Conservation (phyloP, 148 eudicot species). For the Camellia japonica region DNA sequence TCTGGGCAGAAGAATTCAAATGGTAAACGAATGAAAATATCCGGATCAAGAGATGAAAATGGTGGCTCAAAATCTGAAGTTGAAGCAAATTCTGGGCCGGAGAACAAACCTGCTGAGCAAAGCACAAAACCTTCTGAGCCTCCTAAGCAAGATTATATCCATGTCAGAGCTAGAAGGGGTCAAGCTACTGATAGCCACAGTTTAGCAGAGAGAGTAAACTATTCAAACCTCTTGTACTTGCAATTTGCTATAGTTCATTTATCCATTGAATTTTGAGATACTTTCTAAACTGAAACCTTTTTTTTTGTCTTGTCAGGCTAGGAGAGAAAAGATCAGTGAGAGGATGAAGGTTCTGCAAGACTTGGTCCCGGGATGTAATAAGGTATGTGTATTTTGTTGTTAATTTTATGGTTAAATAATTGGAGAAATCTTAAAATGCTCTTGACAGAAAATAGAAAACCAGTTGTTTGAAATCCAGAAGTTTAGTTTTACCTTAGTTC, state of each 20-base stretch:
- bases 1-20: slow-evolving; percentile 43
- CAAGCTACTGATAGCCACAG: slow-evolving; percentile 99
- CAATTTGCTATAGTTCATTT: slow-evolving; percentile 1
- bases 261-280: neutral
- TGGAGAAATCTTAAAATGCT: neutral
- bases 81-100: slow-evolving; percentile 52
- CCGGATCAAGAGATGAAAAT: slow-evolving; percentile 46
- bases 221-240: slow-evolving; percentile 1
- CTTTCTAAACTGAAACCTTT: slow-evolving; percentile 6
- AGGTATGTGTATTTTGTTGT: slow-evolving; percentile 3
- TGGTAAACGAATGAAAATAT: slow-evolving; percentile 57
- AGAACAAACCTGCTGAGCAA: slow-evolving; percentile 47
- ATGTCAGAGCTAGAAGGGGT: slow-evolving; percentile 96
- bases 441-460: slow-evolving; percentile 2
- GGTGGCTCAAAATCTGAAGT: slow-evolving; percentile 49
- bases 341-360: slow-evolving; percentile 96
- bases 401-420: neutral
- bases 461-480: neutral
- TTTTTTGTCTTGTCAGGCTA: slow-evolving; percentile 46
- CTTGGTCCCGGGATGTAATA: slow-evolving; percentile 78
- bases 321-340: slow-evolving; percentile 95
- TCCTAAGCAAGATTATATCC: slow-evolving; percentile 84
- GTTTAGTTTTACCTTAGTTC: neutral
- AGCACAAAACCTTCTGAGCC: slow-evolving; percentile 52
- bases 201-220: slow-evolving; percentile 86